Conservation (phyloP, 1,284 basidiomycete species). For the Dichomitus squalens region DNA sequence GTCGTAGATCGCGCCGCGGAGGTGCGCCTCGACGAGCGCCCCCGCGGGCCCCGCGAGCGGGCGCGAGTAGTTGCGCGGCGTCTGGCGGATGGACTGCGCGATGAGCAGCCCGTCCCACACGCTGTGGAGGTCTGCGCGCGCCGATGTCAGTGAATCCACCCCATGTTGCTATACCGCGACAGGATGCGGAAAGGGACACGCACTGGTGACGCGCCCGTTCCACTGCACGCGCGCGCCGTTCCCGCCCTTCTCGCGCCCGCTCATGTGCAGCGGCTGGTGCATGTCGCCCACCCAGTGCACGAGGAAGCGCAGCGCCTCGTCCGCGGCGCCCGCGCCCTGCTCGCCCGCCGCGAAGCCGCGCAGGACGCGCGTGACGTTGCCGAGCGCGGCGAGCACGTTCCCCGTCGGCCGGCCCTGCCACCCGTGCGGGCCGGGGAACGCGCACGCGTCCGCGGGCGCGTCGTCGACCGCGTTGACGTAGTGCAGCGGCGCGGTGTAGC, state of each 20-base stretch:
- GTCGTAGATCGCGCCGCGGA: slow-evolving; percentile 85
- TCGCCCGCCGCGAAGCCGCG: slow-evolving; percentile 44
- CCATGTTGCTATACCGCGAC: neutral
- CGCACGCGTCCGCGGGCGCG: slow-evolving; percentile 74
- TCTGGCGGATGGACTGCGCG: slow-evolving; percentile 76
- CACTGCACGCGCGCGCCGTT: slow-evolving; percentile 77
- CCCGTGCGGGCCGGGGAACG: slow-evolving; percentile 76
- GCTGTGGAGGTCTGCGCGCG: slow-evolving; percentile 71
- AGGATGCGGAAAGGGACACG: slow-evolving; percentile 27
- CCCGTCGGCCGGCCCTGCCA: slow-evolving; percentile 71
- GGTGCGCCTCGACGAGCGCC: slow-evolving; percentile 67
- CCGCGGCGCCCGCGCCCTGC: slow-evolving; percentile 30
- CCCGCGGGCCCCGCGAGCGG: slow-evolving; percentile 51
- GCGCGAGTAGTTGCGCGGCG: slow-evolving; percentile 73
- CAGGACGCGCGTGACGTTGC: slow-evolving; percentile 70
- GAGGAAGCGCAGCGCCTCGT: slow-evolving; percentile 85
- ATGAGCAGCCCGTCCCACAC: slow-evolving; percentile 87
- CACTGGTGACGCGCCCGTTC: slow-evolving; percentile 69
- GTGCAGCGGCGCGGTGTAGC: slow-evolving; percentile 74
- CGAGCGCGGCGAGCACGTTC: slow-evolving; percentile 77
- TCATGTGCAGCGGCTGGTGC: slow-evolving; percentile 90
- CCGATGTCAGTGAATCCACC: neutral
- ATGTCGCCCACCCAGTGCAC: slow-evolving; percentile 91
- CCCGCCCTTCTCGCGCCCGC: slow-evolving; percentile 83
- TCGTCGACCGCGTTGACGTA: slow-evolving; percentile 79